Base-by-base conservation (phyloP, 176 grass and related monocot species). In the Metroxylon sagu region DNA sequence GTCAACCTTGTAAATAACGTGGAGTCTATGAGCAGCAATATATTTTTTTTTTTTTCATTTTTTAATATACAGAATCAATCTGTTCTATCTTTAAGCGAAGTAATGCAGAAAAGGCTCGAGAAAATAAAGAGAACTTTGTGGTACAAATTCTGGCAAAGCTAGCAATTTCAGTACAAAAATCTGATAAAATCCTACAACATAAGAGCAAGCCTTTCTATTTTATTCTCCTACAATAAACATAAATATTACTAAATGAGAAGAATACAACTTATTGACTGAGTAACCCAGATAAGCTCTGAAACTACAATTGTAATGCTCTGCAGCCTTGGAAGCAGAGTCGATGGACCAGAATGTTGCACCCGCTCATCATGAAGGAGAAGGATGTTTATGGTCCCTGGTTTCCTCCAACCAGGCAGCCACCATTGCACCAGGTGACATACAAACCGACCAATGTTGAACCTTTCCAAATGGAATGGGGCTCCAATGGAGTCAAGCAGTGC, bases 381-480 rank as follows among this genome's bases (percentile, higher is more conserved):
- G 53, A 82, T 80, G 76, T 79, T 85, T 54, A 80, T 14, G 17
- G 84, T 92, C 70, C 82, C 52, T 5, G 87, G 60, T 16, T 87
- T 76, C 66, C 77, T 82, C n/a, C 75, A 98, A 60, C 93, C 93
- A 98, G 52, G 93, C 70, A 53, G 93, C 71, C n/a, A 98, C 75
- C 54, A 79, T 73, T 4, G 84, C 81, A 16, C 93, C 89, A 35
- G 84, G 81, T 3, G 93, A 98, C n/a, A n/a, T 21, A 92, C 93
- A 6, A 98, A 98, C 35, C 87, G 80, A 18, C 93, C 93, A 0
- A 88, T 60, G 52, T 98, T 98, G 53, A 88, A 98, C 26, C 79
- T 81, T 63, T 98, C 93, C 5, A 85, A 74, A 30, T 80, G 87
- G 62, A 98, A 98, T 0, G 93, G 93, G 14, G 93, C 93, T 69